Evolutionary conservation across 768 basidiomycete genomes (phyloP).

Genomic region (Postia placenta): DNA sequence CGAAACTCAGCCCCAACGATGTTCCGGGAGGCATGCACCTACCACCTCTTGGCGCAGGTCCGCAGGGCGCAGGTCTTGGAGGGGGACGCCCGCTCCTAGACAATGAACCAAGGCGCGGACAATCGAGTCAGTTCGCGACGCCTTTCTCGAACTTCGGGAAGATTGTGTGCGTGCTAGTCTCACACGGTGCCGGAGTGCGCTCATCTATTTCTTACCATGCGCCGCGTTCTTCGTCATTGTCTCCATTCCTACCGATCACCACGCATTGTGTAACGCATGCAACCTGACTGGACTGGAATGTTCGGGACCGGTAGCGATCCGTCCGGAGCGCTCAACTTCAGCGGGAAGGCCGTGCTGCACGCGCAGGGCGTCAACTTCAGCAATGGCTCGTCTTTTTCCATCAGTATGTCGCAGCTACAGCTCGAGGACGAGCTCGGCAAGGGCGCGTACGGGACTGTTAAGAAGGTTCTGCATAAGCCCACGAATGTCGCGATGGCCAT

Average conservation of each 20-base stretch:
- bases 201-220: not conserved
- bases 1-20: constrained; percentile 39
- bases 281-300: not conserved
- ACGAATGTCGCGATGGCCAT: constrained; percentile 97
- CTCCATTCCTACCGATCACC: no score
- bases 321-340: constrained; percentile 91
- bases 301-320: constrained; percentile 63
- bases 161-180: constrained; percentile 68
- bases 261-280: no score
- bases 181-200: not conserved
- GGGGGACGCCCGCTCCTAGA: constrained; percentile 54
- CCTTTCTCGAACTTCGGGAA: constrained; percentile 91
- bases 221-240: no score
- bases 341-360: constrained; percentile 88
- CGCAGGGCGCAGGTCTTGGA: constrained; percentile 64
- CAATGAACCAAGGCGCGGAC: constrained; percentile 27
- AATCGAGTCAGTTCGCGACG: constrained; percentile 44
- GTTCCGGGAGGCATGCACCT: constrained; percentile 36
- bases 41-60: constrained; percentile 42
- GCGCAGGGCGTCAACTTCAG: constrained; percentile 86
- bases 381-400: constrained; percentile 83
- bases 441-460: constrained; percentile 97
- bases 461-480: constrained; percentile 89
- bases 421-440: constrained; percentile 91
- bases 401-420: constrained; percentile 92